A percentile compares a stretch with the other conserved stretches of the same genome.
Conservation (phyloP, 208 protist genomes). For the Leishmania mexicana region DNA sequence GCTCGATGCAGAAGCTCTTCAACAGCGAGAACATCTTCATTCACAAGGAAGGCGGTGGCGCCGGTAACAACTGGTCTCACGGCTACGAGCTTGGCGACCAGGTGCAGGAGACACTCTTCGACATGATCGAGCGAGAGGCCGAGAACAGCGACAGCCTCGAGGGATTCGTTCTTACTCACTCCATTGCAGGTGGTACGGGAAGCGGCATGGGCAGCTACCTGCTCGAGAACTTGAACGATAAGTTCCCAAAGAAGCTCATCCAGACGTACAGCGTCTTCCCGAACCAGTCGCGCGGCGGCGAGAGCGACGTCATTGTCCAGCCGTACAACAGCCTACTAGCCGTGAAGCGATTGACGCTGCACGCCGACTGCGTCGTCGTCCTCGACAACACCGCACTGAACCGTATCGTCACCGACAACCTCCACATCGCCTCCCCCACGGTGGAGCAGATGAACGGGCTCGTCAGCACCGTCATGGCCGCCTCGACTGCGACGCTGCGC, state of each 20-base stretch:
- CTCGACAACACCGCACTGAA: conserved; percentile 99
- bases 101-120: conserved; percentile 95
- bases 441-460: conserved; percentile 98
- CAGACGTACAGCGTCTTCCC: conserved; percentile 99
- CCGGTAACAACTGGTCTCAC: conserved; percentile 99
- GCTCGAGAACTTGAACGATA: conserved; percentile 98
- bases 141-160: conserved; percentile 99
- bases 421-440: conserved; percentile 96
- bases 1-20: conserved; percentile 96
- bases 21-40: conserved; percentile 99
- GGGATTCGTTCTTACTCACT: conserved; percentile 99
- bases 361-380: conserved; percentile 98
- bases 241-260: conserved; percentile 98
- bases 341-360: conserved; percentile 97
- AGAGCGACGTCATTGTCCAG: conserved; percentile 98
- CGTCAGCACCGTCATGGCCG: conserved; percentile 99
- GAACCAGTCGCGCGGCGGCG: conserved; percentile 70
- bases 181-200: conserved; percentile 99
- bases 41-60: conserved; percentile 95
- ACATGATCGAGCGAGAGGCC: conserved; percentile 99
- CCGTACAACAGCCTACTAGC: conserved; percentile 99
- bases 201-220: conserved; percentile 99
- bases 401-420: conserved; percentile 96
- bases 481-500: conserved; percentile 98
- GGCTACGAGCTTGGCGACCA: conserved; percentile 94